Evolutionary conservation across 2,329 filamentous ascomycete genomes (phyloP), one percentile per base, ranked within the genome.

Genomic region (Grosmannia clavigera): DNA sequence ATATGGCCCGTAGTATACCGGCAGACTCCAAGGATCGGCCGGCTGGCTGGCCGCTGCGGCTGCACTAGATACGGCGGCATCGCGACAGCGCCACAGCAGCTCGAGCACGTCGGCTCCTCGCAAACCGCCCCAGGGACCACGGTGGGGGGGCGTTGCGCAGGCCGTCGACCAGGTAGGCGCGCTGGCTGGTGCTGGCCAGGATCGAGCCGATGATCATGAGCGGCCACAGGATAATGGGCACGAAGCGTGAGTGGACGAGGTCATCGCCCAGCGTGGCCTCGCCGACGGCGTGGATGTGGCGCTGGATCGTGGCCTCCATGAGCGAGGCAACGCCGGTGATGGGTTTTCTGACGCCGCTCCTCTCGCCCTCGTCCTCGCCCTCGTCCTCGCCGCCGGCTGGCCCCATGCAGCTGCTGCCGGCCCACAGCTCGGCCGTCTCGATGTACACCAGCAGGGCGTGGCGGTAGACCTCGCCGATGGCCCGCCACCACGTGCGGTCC

Each of bases 381-480:
- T 46, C 43, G 7, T 38, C 33, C 48, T 19, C 27, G 19, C 9
- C 52, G 35, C 19, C 43, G 7, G n/a, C 12, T 25, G 55, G 6
- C 25, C 55, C 31, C 25, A 29, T 29, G 5, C 50, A 22, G 33
- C 52, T 29, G 19, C 52, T 35, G 31, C 33, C 33, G n/a, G 29
- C 54, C 35, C 38, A 48, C 29, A 35, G 53, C 33, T 38, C 48
- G 14, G 35, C 55, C 29, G 60, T 62, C 55, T 61, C 61, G 1
- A 66, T 46, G 58, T 65, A 66, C 40, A 63, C 61, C 14, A 65
- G 58, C 53, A 66, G 27, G 4, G 55, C 60, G 54, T 62, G 59
- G 6, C 64, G 64, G 60, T 64, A 65, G 14, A 58, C 54, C 57
- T 66, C 64, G 59, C 60, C 64, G 1, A 64, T 61, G 55, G 61